Evolutionary conservation across 495 filamentous ascomycete species (phyloP).

Genomic region (Tuber calosporum): DNA sequence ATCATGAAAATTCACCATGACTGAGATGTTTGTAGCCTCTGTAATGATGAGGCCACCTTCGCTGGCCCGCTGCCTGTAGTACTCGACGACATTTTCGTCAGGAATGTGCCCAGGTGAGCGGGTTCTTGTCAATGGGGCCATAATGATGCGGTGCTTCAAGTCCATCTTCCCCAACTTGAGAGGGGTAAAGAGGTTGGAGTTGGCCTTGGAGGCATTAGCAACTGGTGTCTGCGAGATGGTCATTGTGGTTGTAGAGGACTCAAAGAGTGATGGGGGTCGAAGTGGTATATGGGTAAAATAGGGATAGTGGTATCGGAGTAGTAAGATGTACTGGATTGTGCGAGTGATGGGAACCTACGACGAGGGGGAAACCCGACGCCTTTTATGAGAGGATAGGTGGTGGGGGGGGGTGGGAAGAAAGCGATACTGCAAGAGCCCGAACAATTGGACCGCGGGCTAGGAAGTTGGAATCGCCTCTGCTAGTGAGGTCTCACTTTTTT

Average conservation of each 20-base stretch:
- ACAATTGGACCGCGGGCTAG: too few species aligned
- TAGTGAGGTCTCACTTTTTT: too few species aligned
- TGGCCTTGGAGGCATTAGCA: not conserved
- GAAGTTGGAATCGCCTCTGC: too few species aligned
- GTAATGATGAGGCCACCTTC: conserved; percentile 58
- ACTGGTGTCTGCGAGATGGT: not conserved
- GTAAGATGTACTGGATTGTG: not conserved
- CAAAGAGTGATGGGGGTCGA: not conserved
- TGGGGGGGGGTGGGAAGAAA: too few species aligned
- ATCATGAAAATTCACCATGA: conserved; percentile 42
- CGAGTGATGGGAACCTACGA: not conserved
- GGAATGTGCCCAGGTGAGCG: conserved; percentile 46
- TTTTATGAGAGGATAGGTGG: not conserved
- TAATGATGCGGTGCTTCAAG: conserved; percentile 45
- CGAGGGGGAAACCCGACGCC: not conserved
- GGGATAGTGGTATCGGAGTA: not conserved
- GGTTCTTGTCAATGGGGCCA: conserved; percentile 42
- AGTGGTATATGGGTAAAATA: not conserved
- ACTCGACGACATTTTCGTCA: conserved; percentile 48
- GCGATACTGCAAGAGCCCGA: too few species aligned
- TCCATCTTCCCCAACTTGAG: conserved; percentile 48
- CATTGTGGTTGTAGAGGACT: not conserved
- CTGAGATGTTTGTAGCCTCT: conserved; percentile 60
- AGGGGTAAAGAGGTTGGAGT: conserved; percentile 51
- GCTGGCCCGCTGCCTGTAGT: conserved; percentile 58